These are phyloP conservation scores for Fraxinus pennsylvanica DNA, from an alignment of 257 asterid species.

Conservation along the genomic window DNA sequence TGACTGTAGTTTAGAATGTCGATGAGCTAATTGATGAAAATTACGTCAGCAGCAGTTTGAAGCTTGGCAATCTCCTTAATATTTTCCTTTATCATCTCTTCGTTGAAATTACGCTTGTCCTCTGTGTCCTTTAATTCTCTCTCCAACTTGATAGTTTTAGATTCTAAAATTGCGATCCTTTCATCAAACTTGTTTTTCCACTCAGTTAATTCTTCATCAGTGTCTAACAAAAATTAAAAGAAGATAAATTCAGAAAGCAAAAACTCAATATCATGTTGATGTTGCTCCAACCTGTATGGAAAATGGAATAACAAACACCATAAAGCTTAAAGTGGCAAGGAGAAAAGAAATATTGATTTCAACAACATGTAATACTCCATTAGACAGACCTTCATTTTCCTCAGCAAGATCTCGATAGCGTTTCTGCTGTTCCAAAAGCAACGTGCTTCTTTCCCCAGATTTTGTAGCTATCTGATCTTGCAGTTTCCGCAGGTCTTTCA, in stretches of 20 bases:
- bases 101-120: constrained; percentile 45
- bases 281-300: not conserved
- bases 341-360: constrained; percentile 9
- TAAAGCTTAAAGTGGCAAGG: constrained; percentile 7
- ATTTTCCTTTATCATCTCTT: constrained; percentile 36
- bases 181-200: constrained; percentile 92
- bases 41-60: constrained; percentile 74
- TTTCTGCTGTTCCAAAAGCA: constrained; percentile 63
- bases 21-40: constrained; percentile 21
- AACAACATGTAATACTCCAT: not conserved
- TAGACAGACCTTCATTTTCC: constrained; percentile 73
- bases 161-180: constrained; percentile 57
- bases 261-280: constrained; percentile 5
- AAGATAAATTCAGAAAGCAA: constrained; percentile 10
- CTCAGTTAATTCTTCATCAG: constrained; percentile 90
- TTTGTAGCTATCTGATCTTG: constrained; percentile 66
- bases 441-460: constrained; percentile 88
- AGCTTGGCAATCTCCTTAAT: constrained; percentile 64
- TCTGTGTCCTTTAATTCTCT: constrained; percentile 71
- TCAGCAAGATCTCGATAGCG: constrained; percentile 65
- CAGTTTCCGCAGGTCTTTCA: constrained; percentile 68
- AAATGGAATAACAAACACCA: constrained; percentile 12
- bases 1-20: constrained; percentile 24
- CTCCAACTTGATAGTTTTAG: constrained; percentile 56
- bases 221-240: constrained; percentile 48